A percentile compares a stretch with the other conserved stretches of the same genome.
Conservation (phyloP, 345 rosid genomes). For the Camelina neglecta region DNA sequence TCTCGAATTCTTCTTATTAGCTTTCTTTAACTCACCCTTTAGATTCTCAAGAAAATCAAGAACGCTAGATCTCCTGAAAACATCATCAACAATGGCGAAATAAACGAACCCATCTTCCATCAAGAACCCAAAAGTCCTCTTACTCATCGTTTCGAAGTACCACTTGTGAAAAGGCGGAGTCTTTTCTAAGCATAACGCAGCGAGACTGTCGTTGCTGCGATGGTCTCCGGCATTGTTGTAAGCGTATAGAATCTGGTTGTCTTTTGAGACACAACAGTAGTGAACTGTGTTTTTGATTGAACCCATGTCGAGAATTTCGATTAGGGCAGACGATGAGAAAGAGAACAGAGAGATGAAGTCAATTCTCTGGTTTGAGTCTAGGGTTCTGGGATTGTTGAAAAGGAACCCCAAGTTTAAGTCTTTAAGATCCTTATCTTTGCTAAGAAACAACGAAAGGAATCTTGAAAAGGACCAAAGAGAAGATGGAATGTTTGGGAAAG, state of each 20-base stretch:
- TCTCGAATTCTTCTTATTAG: conserved; percentile 50
- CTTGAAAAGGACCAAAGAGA: conserved; percentile 11
- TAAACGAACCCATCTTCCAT: conserved; percentile 67
- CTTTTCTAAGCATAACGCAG: conserved; percentile 65
- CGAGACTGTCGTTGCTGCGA: conserved; percentile 57
- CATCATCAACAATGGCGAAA: conserved; percentile 67
- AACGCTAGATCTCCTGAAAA: conserved; percentile 52
- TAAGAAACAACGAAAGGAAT: conserved; percentile 38
- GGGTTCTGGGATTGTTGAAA: neutral
- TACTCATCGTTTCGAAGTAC: conserved; percentile 73
- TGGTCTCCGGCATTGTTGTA: conserved; percentile 60
- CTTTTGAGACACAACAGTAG: conserved; percentile 71
- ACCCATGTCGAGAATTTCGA: conserved; percentile 8
- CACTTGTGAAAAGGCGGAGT: conserved; percentile 74
- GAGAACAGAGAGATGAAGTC: neutral
- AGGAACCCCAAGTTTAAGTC: neutral
- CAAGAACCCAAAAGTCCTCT: conserved; percentile 69
- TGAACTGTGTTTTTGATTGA: conserved; percentile 51
- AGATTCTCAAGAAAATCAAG: conserved; percentile 64
- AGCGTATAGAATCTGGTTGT: conserved; percentile 54
- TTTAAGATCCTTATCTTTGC: conserved; percentile 38
- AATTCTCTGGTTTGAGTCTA: neutral
- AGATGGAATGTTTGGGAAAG: conserved; percentile 17
- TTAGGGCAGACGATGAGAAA: neutral
- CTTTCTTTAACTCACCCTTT: conserved; percentile 69